Base-by-base conservation (phyloP, 305 asterid species). In the Stenogyne calaminthoides region DNA sequence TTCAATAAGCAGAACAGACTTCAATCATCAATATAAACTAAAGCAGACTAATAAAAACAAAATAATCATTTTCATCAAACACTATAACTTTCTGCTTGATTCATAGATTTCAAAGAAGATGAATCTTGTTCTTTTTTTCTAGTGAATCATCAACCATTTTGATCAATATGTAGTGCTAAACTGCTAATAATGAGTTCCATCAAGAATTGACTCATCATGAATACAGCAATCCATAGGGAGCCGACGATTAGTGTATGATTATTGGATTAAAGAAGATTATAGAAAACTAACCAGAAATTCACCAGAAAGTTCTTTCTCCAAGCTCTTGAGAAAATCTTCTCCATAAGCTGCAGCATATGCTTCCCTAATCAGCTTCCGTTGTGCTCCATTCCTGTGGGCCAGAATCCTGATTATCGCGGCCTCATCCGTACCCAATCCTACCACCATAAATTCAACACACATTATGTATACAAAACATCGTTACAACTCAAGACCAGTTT, bases 341-440 rank as follows among this genome's bases (percentile, higher is more conserved):
- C 91, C 94, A 78, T 82, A 85, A 72, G 87, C 84, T 15, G 88
- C 85, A 55, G 88, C 81, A 76, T 94, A 94, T 11, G 88, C 80
- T 32, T 88, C 89, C 1, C 88, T 84, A 76, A 94, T 91, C 81
- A 83, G 55, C 76, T 84, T 94, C 46, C 96, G 81, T 37, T 94
- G 98, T 0, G 74, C 70, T 8, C 86, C 98, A 63, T 86, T 94
- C 73, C 98, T 84, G 82, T 91, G 97, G 8, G 97, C 95, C 82
- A 91, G 80, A 75, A 91, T 91, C 72, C 71, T 62, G 81, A 91
- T 85, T 6, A 89, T 88, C 58, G 83, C 64, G 1, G 42, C 78
- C 82, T 93, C 98, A 69, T 93, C 81, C 63, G 96, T 93, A 46
- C 97, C 97, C 88, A 89, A 88, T 79, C 97, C 97, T 89, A 81